Conservation (phyloP, 2,329 filamentous ascomycete species). For the Exophiala spinifera region DNA sequence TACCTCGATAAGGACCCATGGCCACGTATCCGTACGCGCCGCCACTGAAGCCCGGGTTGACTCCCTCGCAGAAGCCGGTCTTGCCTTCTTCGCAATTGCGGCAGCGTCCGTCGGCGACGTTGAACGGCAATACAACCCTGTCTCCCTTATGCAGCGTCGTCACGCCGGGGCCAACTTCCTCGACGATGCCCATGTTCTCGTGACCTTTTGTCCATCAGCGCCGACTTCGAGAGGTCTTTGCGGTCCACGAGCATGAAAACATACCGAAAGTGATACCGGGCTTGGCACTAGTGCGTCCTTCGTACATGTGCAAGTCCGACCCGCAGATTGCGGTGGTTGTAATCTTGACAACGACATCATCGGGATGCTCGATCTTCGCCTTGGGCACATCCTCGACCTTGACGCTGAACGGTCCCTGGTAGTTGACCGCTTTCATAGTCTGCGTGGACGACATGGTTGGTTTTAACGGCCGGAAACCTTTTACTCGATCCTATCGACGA, state of each 20-base stretch:
- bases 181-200: slow-evolving; percentile 60
- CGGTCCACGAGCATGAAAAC: slow-evolving; percentile 4
- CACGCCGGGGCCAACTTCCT: slow-evolving; percentile 56
- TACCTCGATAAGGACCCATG: slow-evolving; percentile 51
- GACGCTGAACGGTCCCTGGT: slow-evolving; percentile 60
- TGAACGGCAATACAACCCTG: slow-evolving; percentile 64
- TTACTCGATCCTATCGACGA: neutral
- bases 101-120: slow-evolving; percentile 62
- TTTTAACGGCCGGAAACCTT: neutral
- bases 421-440: slow-evolving; percentile 62
- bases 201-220: slow-evolving; percentile 41
- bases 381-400: slow-evolving; percentile 59
- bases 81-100: slow-evolving; percentile 63
- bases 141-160: slow-evolving; percentile 62
- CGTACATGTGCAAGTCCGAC: slow-evolving; percentile 55
- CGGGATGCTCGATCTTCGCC: slow-evolving; percentile 60
- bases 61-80: slow-evolving; percentile 64
- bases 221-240: too few species aligned
- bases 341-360: slow-evolving; percentile 64
- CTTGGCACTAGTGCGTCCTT: slow-evolving; percentile 62
- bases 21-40: slow-evolving; percentile 62
- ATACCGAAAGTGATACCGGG: slow-evolving; percentile 59
- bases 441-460: slow-evolving; percentile 22
- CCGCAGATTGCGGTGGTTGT: slow-evolving; percentile 62
- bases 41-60: slow-evolving; percentile 59